A percentile compares a stretch with the other conserved stretches of the same genome.
phyloP scores from a whole-genome alignment of 345 rosid species.

The Limnanthes douglasii region DNA sequence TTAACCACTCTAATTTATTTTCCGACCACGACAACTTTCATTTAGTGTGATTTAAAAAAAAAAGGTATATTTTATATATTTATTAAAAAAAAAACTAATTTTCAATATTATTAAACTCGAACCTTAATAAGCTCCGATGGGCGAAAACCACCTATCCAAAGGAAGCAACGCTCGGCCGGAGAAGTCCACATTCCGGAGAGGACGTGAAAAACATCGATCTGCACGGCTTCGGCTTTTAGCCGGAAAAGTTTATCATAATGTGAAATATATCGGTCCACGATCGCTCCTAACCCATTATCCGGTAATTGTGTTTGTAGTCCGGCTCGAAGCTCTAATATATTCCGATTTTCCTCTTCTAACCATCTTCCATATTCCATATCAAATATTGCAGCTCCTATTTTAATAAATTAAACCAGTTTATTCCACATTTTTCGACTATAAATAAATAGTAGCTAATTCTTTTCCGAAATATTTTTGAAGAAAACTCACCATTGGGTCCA shows the following conservation, averaged over 20 bases:
- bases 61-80: no score
- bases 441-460: background rate
- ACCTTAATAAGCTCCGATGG: conserved; percentile 82
- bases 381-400: conserved; percentile 51
- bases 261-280: conserved; percentile 46
- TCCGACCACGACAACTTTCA: no score
- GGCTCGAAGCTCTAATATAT: conserved; percentile 48
- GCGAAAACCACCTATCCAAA: conserved; percentile 75
- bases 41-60: no score
- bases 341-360: conserved; percentile 55
- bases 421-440: background rate
- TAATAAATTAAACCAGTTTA: background rate
- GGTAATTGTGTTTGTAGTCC: conserved; percentile 45
- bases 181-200: conserved; percentile 65
- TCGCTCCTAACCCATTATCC: conserved; percentile 35
- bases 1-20: no score
- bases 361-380: conserved; percentile 69
- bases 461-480: background rate
- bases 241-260: conserved; percentile 62
- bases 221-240: conserved; percentile 34
- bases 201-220: conserved; percentile 53
- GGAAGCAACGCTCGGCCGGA: conserved; percentile 72
- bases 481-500: background rate
- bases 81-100: background rate
- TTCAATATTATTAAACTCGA: background rate